Conservation (phyloP, 768 basidiomycete species). For the Tylopilus intermedius region DNA sequence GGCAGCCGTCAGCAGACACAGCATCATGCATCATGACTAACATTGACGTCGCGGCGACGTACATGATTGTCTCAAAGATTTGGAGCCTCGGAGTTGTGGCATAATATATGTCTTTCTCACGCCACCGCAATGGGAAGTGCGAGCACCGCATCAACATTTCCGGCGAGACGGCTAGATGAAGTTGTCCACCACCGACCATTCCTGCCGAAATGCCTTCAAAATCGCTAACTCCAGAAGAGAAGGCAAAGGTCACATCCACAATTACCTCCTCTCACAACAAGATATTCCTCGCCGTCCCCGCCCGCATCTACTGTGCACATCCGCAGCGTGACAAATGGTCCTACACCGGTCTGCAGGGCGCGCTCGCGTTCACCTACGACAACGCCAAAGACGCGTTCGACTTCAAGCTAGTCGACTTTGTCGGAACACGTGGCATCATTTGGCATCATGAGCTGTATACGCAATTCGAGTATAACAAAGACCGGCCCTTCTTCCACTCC, state of each 20-base stretch:
- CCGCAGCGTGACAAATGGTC: conserved; percentile 75
- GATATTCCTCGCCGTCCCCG: conserved; percentile 76
- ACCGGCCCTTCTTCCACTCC: conserved; percentile 87
- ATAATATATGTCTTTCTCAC: conserved; percentile 4
- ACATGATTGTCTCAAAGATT: too few relatives aligned
- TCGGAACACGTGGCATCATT: conserved; percentile 78
- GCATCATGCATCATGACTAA: too few relatives aligned
- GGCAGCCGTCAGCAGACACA: too few relatives aligned
- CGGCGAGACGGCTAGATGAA: conserved; percentile 2
- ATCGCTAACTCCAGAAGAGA: conserved; percentile 71
- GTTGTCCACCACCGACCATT: background rate
- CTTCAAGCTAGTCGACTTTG: conserved; percentile 80
- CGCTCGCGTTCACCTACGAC: conserved; percentile 67
- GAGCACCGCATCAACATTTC: background rate
- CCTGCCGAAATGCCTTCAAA: conserved; percentile 58
- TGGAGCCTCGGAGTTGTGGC: too few relatives aligned
- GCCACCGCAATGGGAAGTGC: conserved; percentile 2
- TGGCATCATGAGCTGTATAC: conserved; percentile 94
- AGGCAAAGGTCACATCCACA: conserved; percentile 64
- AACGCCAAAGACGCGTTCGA: conserved; percentile 48
- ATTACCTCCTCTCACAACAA: conserved; percentile 58
- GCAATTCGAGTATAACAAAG: conserved; percentile 73
- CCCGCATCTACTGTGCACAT: conserved; percentile 86
- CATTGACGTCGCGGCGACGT: too few relatives aligned
- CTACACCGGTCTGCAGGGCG: conserved; percentile 86